A percentile compares a stretch with the other conserved stretches of the same genome.
Evolutionary conservation across 78 protist species (phyloP).

Genomic region (Protostelium mycophagum): DNA sequence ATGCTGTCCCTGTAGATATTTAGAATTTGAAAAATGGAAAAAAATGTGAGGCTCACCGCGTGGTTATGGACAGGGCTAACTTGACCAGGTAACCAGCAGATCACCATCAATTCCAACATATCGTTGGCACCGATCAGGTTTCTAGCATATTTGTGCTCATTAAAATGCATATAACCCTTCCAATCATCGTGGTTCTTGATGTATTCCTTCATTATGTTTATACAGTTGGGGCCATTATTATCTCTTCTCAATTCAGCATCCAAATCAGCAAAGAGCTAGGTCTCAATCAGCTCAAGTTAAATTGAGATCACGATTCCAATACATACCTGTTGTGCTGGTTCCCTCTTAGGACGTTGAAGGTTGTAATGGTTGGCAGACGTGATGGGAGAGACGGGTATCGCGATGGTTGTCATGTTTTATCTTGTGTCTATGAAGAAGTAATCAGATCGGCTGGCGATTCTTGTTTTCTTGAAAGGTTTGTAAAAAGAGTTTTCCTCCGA

Average conservation of each 20-base stretch:
- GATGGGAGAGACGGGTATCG: no score
- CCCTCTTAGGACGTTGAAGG: no score
- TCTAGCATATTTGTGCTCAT: slow-evolving; percentile 38
- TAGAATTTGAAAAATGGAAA: not conserved
- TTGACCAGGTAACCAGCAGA: slow-evolving; percentile 59
- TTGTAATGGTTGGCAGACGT: no score
- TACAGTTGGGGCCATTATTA: slow-evolving; percentile 14
- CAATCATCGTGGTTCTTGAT: slow-evolving; percentile 36
- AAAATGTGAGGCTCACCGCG: slow-evolving; percentile 17
- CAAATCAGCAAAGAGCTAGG: not conserved
- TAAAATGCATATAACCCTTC: slow-evolving; percentile 41
- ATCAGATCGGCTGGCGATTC: no score
- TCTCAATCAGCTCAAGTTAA: no score
- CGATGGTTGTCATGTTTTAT: no score
- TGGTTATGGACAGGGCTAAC: slow-evolving; percentile 53
- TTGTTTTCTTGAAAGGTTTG: no score
- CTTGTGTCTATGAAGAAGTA: no score
- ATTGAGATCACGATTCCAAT: no score
- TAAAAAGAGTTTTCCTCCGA: no score
- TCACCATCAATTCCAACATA: slow-evolving; percentile 45
- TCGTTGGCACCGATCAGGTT: slow-evolving; percentile 32
- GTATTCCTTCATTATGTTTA: slow-evolving; percentile 7
- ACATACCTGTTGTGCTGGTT: no score
- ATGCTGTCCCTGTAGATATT: slow-evolving; percentile 30
- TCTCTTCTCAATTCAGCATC: not conserved